phyloP scores from a whole-genome alignment of 371 early-diverging fungal genomes.

The Mortierella sp. region DNA sequence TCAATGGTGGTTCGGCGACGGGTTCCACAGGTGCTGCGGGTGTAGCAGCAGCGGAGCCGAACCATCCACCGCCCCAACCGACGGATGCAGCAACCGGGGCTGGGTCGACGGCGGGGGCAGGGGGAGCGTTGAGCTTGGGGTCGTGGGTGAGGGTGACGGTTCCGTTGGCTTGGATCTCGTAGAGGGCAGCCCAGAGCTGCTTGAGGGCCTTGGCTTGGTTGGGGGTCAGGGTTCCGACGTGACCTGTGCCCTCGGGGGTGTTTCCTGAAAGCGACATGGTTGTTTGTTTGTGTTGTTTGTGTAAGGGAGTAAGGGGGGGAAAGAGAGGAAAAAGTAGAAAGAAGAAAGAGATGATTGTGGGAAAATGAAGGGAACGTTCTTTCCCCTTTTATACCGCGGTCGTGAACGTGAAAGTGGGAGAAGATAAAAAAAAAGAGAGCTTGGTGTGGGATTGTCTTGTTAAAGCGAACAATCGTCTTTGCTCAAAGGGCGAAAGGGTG shows the following conservation, averaged over 20 bases:
- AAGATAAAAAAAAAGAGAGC: background rate
- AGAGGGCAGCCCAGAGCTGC: conserved; percentile 63
- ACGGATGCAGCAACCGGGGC: conserved; percentile 9
- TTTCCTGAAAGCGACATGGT: conserved; percentile 17
- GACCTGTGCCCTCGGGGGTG: conserved; percentile 39
- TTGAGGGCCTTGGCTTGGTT: conserved; percentile 63
- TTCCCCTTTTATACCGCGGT: background rate
- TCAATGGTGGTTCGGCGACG: conserved; percentile 60
- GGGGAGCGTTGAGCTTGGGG: conserved; percentile 26
- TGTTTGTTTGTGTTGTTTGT: background rate
- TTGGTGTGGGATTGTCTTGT: background rate
- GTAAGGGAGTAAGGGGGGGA: background rate
- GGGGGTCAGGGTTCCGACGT: conserved; percentile 60
- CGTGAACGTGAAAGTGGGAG: background rate
- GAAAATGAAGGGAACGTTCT: background rate
- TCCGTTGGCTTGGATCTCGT: conserved; percentile 63
- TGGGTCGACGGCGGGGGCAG: conserved; percentile 40
- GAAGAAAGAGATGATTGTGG: background rate
- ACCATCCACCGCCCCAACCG: conserved; percentile 52
- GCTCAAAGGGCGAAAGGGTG: background rate
- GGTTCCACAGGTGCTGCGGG: conserved; percentile 64
- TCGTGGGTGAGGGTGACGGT: conserved; percentile 38
- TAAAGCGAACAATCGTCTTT: background rate
- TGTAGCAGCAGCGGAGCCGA: conserved; percentile 36
- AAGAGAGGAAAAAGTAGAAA: background rate